phyloP scores from a whole-genome alignment of 2,329 filamentous ascomycete genomes.

The Chrysoporthe cubensis region DNA sequence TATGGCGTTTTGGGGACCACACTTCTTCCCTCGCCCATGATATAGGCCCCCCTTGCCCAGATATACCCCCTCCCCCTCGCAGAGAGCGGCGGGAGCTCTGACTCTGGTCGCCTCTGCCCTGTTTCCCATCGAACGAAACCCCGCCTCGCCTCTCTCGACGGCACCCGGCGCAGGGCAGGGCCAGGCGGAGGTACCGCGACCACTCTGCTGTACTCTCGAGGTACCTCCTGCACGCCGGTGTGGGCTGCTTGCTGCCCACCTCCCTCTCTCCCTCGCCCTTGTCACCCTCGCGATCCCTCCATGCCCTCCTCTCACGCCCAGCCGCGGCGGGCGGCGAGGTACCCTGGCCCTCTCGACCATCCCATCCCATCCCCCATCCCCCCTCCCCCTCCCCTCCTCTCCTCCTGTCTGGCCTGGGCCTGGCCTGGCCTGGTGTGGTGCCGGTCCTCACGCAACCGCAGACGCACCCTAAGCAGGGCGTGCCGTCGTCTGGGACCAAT shows the following conservation, averaged over 20 bases:
- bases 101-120: slow-evolving; percentile 28
- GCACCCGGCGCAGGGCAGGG: slow-evolving; percentile 18
- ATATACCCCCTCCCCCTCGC: slow-evolving; percentile 36
- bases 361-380: not conserved
- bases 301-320: slow-evolving; percentile 21
- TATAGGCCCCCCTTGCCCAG: slow-evolving; percentile 37
- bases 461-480: slow-evolving; percentile 31
- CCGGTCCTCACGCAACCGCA: slow-evolving; percentile 11
- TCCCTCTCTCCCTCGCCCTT: slow-evolving; percentile 15
- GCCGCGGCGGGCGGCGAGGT: slow-evolving; percentile 29
- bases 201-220: slow-evolving; percentile 18
- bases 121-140: slow-evolving; percentile 27
- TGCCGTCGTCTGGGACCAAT: slow-evolving; percentile 31
- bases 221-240: slow-evolving; percentile 15
- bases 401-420: not conserved
- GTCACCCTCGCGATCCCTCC: slow-evolving; percentile 21
- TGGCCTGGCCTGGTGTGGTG: slow-evolving; percentile 21
- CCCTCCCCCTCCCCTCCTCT: slow-evolving; percentile 17
- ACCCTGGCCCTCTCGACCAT: slow-evolving; percentile 17
- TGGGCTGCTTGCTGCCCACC: no score
- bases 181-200: slow-evolving; percentile 20
- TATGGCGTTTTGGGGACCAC: slow-evolving; percentile 35
- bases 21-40: slow-evolving; percentile 33
- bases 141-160: slow-evolving; percentile 22
- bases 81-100: slow-evolving; percentile 30